These are phyloP conservation scores for Sporothrix pseudoabietina DNA, from an alignment of 2,329 filamentous ascomycete species.

Conservation along the genomic window DNA sequence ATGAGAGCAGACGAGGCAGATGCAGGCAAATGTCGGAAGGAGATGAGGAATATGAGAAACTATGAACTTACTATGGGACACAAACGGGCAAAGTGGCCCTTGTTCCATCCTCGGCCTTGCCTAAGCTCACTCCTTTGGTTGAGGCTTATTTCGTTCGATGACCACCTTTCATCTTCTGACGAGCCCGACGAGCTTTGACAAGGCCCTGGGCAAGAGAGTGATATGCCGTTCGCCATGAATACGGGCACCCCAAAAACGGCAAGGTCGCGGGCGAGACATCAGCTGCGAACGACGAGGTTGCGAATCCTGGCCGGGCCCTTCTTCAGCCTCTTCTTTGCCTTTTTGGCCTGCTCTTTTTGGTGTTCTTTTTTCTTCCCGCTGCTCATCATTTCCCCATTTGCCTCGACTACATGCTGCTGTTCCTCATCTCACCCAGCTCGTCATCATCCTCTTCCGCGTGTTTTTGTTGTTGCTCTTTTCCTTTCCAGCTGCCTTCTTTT, in stretches of 20 bases:
- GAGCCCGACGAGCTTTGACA: neutral
- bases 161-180: neutral
- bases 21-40: neutral
- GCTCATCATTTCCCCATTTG: constrained; percentile 28
- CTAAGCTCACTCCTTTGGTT: constrained; percentile 5
- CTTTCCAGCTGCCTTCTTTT: neutral
- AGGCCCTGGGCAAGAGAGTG: neutral
- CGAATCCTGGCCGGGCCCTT: neutral
- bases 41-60: neutral
- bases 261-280: constrained; percentile 5
- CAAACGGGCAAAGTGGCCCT: constrained; percentile 17
- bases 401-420: neutral
- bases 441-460: neutral
- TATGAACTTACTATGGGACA: neutral
- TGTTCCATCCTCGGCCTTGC: constrained; percentile 18
- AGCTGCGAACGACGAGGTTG: constrained; percentile 9
- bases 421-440: constrained; percentile 19
- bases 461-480: neutral
- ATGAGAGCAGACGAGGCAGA: constrained; percentile 7
- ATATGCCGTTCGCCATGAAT: constrained; percentile 16
- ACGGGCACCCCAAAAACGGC: constrained; percentile 17
- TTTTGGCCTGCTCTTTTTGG: neutral
- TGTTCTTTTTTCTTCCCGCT: neutral
- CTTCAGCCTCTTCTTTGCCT: neutral
- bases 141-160: constrained; percentile 5